Evolutionary conservation across 345 rosid genomes (phyloP), one percentile per base, ranked within the genome.

Genomic region (Citrus inodora): DNA sequence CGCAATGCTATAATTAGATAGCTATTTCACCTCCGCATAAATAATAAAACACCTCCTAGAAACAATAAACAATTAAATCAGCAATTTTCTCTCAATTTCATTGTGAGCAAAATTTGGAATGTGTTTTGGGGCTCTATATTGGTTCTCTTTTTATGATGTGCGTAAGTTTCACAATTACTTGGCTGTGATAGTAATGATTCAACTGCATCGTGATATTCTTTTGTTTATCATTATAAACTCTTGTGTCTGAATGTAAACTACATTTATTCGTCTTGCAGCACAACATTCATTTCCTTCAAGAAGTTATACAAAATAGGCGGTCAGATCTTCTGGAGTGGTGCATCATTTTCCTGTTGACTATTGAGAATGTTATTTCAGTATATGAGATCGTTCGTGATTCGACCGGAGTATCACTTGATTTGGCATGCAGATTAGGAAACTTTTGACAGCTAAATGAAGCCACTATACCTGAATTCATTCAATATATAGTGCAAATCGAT

Each of bases 211-310:
- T 22, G 27, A 68, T 21, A 33, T 68, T 0, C 21, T 77, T 42
- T 27, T 28, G 10, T 51, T 77, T 56, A 19, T 19, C 19, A 3
- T 67, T 56, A 6, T 16, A 14, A 56, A 46, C 58, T 83, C 27
- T 58, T 64, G 8, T 22, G 28, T 73, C 51, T 58, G 25, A 6
- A 58, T 58, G 33, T 56, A 48, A 73, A 24, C 30, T 14, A n/a
- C 17, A 46, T 37, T 35, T 42, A 42, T 58, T 70, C 16, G 7
- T 77, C 9, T 76, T 85, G 90, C 98, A 95, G 98, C 98, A 92
- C 78, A 95, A 95, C 86, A 90, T 95, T 86, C 98, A 84, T 81
- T 95, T 93, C 86, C 98, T 92, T 74, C 95, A 92, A 86, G 95
- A 93, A 86, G 98, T 90, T 62, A 85, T 93, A 81, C 97, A 92